Base-by-base conservation (phyloP, 108 stramenopile genomes). In the Nitzschia sp. region DNA sequence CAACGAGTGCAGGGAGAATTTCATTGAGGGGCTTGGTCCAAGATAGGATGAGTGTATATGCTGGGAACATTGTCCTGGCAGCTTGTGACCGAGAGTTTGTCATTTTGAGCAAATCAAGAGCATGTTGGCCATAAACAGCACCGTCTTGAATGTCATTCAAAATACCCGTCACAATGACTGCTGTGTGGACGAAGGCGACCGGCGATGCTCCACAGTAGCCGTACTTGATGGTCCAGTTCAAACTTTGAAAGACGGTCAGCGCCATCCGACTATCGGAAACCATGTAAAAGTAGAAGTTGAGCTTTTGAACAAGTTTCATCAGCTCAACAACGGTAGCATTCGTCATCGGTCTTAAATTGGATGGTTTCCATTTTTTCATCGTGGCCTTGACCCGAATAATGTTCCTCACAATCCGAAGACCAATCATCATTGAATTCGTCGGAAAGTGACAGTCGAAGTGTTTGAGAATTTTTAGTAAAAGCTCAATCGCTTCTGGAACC, bases 101-200 rank as follows among this genome's bases (percentile, higher is more conserved):
- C n/a, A n/a, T n/a, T n/a, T n/a, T n/a, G n/a, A n/a, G n/a, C n/a
- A n/a, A n/a, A n/a, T n/a, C n/a, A n/a, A n/a, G n/a, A n/a, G n/a
- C n/a, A n/a, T n/a, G n/a, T n/a, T n/a, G n/a, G n/a, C n/a, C n/a
- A n/a, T n/a, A n/a, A n/a, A n/a, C n/a, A n/a, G n/a, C n/a, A n/a
- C n/a, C n/a, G n/a, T n/a, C n/a, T n/a, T n/a, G n/a, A n/a, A n/a
- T 9, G 38, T 42, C 38, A 9, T 42, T 13, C 38, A 42, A 4
- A 3, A 67, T 33, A 61, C 30, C 54, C 15, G 27, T 55, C 19
- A 67, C 3, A 15, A 67, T 26, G 23, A 67, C 18, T 49, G 33
- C 66, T 4, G 32, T 6, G 6, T 15, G 8, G 6, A 54, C 66
- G 55, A 67, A 67, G 15, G 32, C 54, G 15, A 8, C n/a, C 3